Base-by-base conservation (phyloP, 2,329 filamentous ascomycete species). In the Colletotrichum cereale region DNA sequence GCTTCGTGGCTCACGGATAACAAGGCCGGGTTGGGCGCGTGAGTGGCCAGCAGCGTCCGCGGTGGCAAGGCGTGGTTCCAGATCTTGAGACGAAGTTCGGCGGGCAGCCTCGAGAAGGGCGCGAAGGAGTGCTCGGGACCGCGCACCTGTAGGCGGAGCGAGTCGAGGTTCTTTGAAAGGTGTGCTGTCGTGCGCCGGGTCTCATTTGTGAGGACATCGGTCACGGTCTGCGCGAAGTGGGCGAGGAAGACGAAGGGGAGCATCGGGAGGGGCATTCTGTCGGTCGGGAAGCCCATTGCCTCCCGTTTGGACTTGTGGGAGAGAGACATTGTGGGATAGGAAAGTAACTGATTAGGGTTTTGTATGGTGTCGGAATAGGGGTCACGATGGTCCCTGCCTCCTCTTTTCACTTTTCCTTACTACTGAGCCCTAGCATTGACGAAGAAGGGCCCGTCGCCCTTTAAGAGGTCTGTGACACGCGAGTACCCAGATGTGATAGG, bases 41-140 rank as follows among this genome's bases (percentile, higher is more conserved):
- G 72, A 11, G 60, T 61, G 16, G 69, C 69, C 14, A 62, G 65
- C n/a, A 73, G 50, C 12, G 65, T 64, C 26, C 72, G 42, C 29
- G 64, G 65, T 12, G 42, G 60, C 3, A 72, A 24, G 31, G 72
- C 68, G 21, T 68, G 64, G n/a, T 68, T 56, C 72, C 72, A 73
- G 56, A 72, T 73, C 50, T 68, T 67, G 38, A 72, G 60, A 21
- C 68, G 68, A 1, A 73, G 68, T 26, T 73, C 72, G 2, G 68
- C 36, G 5, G 72, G 72, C 7, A 73, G 61, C 2, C 42, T 50
- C 8, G 60, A 26, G 31, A 73, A 73, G 2, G 44, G 53, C 1
- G 50, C 7, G 44, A 73, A 73, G 44, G 64, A 64, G 65, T 72
- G 58, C 24, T 69, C 65, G 2, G 69, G 69, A 10, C 69, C 69